Conservation (phyloP, 2,329 filamentous ascomycete species). For the Aureobasidium sp. region DNA sequence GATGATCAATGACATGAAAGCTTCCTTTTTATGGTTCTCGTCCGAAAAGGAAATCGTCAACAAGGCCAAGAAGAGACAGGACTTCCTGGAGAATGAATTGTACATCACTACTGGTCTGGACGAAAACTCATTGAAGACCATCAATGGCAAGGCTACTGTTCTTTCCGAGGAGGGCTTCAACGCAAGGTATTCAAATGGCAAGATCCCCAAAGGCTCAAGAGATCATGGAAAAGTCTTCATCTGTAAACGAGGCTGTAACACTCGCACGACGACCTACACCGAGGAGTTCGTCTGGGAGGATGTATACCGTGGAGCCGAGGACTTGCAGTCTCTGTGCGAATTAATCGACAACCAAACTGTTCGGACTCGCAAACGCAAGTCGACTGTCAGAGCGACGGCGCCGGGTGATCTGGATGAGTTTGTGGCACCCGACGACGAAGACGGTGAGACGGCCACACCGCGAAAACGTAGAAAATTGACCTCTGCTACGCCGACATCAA, state of each 20-base stretch:
- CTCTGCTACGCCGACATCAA: slow-evolving; percentile 36
- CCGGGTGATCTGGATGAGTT: slow-evolving; percentile 37
- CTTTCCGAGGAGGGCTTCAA: slow-evolving; percentile 64
- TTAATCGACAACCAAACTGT: slow-evolving; percentile 66
- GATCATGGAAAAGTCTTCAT: slow-evolving; percentile 82
- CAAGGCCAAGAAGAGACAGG: slow-evolving; percentile 69
- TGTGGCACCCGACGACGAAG: slow-evolving; percentile 31
- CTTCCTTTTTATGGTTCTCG: slow-evolving; percentile 93
- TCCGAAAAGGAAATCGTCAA: slow-evolving; percentile 83
- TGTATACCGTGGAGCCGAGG: slow-evolving; percentile 59
- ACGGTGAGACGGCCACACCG: slow-evolving; percentile 35
- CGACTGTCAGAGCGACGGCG: slow-evolving; percentile 20
- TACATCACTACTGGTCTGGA: slow-evolving; percentile 88
- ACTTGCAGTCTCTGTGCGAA: slow-evolving; percentile 57
- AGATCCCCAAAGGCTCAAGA: slow-evolving; percentile 60
- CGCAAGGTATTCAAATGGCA: slow-evolving; percentile 62
- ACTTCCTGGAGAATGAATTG: slow-evolving; percentile 74
- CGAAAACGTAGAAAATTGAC: slow-evolving; percentile 41
- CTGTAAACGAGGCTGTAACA: slow-evolving; percentile 82
- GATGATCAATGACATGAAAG: slow-evolving; percentile 51
- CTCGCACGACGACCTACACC: slow-evolving; percentile 80
- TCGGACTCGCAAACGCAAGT: slow-evolving; percentile 49
- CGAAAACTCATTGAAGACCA: slow-evolving; percentile 73
- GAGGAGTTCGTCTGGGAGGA: slow-evolving; percentile 91
- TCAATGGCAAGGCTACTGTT: slow-evolving; percentile 80